Percentiles rank a stretch among this genome's conserved stretches.
Evolutionary conservation across 1,139 yeast species (phyloP).

Genomic region (Arxiozyma bovina): DNA sequence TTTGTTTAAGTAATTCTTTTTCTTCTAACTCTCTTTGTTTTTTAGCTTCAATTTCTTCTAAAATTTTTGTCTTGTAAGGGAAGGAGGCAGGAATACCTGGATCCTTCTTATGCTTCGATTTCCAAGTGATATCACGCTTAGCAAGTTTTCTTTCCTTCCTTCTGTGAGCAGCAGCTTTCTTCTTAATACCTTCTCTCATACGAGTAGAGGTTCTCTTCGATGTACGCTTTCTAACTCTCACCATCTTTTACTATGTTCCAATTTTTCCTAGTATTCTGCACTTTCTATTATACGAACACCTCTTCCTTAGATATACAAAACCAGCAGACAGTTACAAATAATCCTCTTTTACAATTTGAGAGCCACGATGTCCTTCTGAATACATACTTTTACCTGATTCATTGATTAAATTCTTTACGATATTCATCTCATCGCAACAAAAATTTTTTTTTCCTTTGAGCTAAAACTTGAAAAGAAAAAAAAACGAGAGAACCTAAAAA

Average conservation of each 20-base stretch:
- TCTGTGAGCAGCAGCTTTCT: conserved; percentile 87
- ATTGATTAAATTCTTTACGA: background rate
- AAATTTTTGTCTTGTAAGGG: conserved; percentile 82
- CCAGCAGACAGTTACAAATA: too few species aligned
- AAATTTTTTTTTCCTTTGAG: background rate
- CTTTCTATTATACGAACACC: background rate
- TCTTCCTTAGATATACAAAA: background rate
- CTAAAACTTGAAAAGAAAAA: too few species aligned
- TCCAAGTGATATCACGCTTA: conserved; percentile 92
- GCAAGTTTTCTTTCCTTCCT: conserved; percentile 74
- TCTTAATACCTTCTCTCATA: conserved; percentile 91
- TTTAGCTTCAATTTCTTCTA: conserved; percentile 70
- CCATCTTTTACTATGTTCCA: conserved; percentile 4
- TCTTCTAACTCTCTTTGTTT: conserved; percentile 57
- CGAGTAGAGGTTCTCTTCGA: conserved; percentile 78
- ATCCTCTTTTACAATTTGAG: too few species aligned
- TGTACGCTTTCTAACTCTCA: conserved; percentile 32
- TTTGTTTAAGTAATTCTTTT: conserved; percentile 38
- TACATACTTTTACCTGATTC: background rate
- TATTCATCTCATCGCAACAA: background rate
- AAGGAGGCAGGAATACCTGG: conserved; percentile 70
- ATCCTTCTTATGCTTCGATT: conserved; percentile 56
- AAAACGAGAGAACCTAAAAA: too few species aligned
- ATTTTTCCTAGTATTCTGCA: background rate
- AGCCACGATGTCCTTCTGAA: background rate